Evolutionary conservation across 495 filamentous ascomycete species (phyloP).

Genomic region (Neurospora sublineolata): DNA sequence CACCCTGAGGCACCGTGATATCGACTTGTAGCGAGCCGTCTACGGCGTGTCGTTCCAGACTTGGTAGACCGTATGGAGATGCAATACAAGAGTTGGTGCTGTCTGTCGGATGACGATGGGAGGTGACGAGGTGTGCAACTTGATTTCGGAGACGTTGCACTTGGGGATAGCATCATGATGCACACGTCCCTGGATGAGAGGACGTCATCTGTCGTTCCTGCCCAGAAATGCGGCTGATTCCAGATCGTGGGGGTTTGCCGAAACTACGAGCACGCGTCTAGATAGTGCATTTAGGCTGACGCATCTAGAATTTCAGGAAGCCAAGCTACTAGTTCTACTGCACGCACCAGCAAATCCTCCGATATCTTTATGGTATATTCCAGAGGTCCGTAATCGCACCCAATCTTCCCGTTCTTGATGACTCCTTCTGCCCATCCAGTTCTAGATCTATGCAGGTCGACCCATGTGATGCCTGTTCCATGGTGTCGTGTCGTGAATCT

Average conservation of each 20-base stretch:
- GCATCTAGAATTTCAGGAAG: background rate
- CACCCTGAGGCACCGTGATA: background rate
- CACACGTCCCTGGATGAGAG: background rate
- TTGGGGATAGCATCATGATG: background rate
- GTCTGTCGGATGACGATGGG: background rate
- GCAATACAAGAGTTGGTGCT: background rate
- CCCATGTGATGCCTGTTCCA: background rate
- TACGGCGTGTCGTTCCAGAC: background rate
- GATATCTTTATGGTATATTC: background rate
- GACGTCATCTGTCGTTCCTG: background rate
- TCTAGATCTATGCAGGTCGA: background rate
- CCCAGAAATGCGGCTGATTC: background rate
- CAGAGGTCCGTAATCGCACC: background rate
- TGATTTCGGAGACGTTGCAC: background rate
- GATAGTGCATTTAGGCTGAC: background rate
- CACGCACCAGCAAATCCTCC: background rate
- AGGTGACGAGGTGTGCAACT: background rate
- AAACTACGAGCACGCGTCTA: background rate
- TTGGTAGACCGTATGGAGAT: background rate
- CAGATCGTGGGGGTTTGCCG: background rate
- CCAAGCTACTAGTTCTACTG: background rate
- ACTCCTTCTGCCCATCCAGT: background rate
- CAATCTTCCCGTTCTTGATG: background rate
- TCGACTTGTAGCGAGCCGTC: background rate
- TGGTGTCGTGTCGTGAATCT: background rate